Evolutionary conservation across 73 alveolate species (phyloP).

Genomic region (Chromera velia): DNA sequence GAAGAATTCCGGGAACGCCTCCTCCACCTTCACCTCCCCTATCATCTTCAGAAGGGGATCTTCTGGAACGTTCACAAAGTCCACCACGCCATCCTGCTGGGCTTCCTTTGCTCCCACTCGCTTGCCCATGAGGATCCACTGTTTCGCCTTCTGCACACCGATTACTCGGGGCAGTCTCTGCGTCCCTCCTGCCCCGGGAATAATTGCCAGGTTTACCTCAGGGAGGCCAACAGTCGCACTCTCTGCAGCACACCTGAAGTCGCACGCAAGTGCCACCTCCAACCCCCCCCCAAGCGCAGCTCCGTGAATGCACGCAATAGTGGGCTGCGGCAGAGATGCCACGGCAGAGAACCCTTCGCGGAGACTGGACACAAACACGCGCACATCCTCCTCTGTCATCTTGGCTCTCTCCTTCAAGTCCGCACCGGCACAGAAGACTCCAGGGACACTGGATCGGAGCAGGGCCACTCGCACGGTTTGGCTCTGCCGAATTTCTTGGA

Average conservation of each 20-base stretch:
- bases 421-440: slow-evolving; percentile 83
- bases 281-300: slow-evolving; percentile 94
- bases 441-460: slow-evolving; percentile 21
- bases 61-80: slow-evolving; percentile 34
- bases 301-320: slow-evolving; percentile 84
- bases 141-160: slow-evolving; percentile 84
- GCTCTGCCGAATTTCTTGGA: not conserved
- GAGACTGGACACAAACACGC: slow-evolving; percentile 55
- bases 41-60: no score
- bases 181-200: slow-evolving; percentile 98
- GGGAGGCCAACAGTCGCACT: slow-evolving; percentile 81
- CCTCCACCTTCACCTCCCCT: no score
- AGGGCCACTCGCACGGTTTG: slow-evolving; percentile 29
- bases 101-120: slow-evolving; percentile 74
- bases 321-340: slow-evolving; percentile 71
- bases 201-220: slow-evolving; percentile 84
- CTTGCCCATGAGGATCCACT: slow-evolving; percentile 77
- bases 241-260: slow-evolving; percentile 77
- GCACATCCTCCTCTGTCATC: slow-evolving; percentile 64
- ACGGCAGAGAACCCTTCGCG: slow-evolving; percentile 57
- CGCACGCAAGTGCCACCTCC: slow-evolving; percentile 86
- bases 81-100: slow-evolving; percentile 69
- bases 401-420: slow-evolving; percentile 77
- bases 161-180: slow-evolving; percentile 77
- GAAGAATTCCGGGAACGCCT: no score